A percentile compares a stretch with the other conserved stretches of the same genome.
These are phyloP conservation scores for Wickerhamiella azymoides DNA, from an alignment of 805 yeast species.

Conservation along the genomic window DNA sequence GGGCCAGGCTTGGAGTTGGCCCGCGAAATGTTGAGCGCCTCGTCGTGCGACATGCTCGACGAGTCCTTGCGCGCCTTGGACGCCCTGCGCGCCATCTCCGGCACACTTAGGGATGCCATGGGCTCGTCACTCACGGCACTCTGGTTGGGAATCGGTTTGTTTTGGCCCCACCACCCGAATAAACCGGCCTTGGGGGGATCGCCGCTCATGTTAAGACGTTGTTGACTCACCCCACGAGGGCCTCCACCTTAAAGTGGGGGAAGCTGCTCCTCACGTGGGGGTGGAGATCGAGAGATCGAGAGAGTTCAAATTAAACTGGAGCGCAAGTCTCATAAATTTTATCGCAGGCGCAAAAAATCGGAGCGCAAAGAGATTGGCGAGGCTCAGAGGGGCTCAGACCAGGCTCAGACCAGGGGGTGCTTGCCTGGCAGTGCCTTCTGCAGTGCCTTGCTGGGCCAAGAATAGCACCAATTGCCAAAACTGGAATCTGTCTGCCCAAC, in stretches of 20 bases:
- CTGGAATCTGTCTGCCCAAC: no score
- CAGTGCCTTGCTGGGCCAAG: no score
- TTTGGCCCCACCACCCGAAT: slow-evolving; percentile 3
- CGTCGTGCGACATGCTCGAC: slow-evolving; percentile 23
- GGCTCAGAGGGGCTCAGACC: no score
- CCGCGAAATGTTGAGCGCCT: slow-evolving; percentile 26
- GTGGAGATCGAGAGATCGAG: no score
- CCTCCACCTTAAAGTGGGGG: background rate
- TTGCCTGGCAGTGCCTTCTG: no score
- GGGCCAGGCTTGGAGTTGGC: slow-evolving; percentile 16
- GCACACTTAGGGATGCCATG: background rate
- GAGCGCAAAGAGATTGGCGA: no score
- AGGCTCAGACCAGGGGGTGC: no score
- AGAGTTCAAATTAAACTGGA: no score
- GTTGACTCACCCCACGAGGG: background rate
- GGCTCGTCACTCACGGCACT: slow-evolving; percentile 5
- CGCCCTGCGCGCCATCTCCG: background rate
- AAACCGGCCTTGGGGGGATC: slow-evolving; percentile 5
- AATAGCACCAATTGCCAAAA: no score
- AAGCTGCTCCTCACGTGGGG: slow-evolving; percentile 2
- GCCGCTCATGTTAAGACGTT: background rate
- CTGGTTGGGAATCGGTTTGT: background rate
- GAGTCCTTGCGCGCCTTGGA: slow-evolving; percentile 17
- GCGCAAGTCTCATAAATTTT: no score
- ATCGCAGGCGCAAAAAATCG: no score